Conservation (phyloP, 305 asterid genomes). For the Caryopteris hybrid region DNA sequence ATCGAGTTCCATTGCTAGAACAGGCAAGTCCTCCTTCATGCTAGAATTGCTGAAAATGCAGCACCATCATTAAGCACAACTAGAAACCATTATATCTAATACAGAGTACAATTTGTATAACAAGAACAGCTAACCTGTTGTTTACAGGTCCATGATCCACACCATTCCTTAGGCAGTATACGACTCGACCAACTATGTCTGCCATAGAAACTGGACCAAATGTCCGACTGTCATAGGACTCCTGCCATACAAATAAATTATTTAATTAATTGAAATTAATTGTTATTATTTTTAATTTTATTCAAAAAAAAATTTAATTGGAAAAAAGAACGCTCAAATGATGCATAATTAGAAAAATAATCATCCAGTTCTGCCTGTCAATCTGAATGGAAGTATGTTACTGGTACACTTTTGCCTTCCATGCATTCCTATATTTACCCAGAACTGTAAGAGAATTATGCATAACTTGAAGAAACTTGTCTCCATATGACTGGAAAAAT, state of each 20-base stretch:
- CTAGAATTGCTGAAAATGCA: constrained; percentile 42
- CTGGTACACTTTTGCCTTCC: no score
- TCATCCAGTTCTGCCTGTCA: neutral
- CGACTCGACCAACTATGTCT: constrained; percentile 69
- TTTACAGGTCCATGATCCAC: constrained; percentile 81
- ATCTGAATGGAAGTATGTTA: neutral
- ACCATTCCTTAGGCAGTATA: constrained; percentile 71
- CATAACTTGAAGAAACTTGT: neutral
- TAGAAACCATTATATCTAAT: neutral
- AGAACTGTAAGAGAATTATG: neutral
- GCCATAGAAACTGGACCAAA: constrained; percentile 79
- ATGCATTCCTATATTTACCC: neutral
- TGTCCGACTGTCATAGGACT: constrained; percentile 72
- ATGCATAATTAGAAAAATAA: neutral
- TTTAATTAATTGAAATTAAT: no score
- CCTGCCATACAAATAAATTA: no score
- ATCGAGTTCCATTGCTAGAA: constrained; percentile 78
- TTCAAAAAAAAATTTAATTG: no score
- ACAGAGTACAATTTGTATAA: neutral
- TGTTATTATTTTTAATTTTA: no score
- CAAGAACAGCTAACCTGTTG: constrained; percentile 49
- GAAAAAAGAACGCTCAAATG: no score
- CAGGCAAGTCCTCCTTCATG: constrained; percentile 44
- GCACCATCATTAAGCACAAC: neutral
- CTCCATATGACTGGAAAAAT: neutral